These are phyloP conservation scores for Penicillium antarcticum DNA, from an alignment of 495 filamentous ascomycete species.

Conservation along the genomic window DNA sequence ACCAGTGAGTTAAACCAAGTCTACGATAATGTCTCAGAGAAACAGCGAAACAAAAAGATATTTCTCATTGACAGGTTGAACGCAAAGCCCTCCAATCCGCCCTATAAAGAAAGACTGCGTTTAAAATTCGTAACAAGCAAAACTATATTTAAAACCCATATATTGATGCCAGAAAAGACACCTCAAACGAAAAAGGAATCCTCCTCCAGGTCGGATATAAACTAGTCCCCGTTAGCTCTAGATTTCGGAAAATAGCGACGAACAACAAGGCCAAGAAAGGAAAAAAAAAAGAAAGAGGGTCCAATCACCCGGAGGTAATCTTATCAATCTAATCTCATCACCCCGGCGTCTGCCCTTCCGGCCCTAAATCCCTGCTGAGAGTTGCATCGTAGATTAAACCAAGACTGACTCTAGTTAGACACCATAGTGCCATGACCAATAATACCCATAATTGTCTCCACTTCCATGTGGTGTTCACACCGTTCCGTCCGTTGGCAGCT, in stretches of 20 bases:
- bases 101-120: no score
- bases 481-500: no score
- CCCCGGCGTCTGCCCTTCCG: conserved; percentile 11
- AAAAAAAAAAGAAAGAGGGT: not conserved
- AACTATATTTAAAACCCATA: not conserved
- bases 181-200: not conserved
- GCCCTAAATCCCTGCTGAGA: not conserved
- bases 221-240: not conserved
- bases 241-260: not conserved
- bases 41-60: no score
- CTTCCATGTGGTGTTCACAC: not conserved
- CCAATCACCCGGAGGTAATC: conserved; percentile 8
- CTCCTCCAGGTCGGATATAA: not conserved
- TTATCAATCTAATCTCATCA: conserved; percentile 23
- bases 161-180: not conserved
- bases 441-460: not conserved
- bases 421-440: not conserved
- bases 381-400: not conserved
- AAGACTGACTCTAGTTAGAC: not conserved
- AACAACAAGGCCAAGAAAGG: not conserved
- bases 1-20: no score
- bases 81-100: no score
- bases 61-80: no score
- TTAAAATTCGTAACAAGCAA: not conserved
- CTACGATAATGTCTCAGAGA: no score